A percentile compares a stretch with the other conserved stretches of the same genome.
Evolutionary conservation across 345 rosid genomes (phyloP).

Genomic region (Populus ilicifolia): DNA sequence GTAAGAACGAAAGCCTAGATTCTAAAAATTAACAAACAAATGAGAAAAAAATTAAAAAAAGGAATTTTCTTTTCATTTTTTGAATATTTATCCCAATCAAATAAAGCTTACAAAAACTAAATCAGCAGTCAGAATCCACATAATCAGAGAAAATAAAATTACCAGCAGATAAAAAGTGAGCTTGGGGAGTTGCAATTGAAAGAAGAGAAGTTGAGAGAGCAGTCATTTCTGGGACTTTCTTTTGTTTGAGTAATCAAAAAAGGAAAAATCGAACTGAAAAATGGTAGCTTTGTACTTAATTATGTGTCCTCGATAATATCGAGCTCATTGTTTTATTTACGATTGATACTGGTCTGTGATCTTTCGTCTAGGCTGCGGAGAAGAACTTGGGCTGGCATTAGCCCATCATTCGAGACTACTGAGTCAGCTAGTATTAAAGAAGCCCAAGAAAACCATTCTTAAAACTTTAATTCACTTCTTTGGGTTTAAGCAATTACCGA

Average conservation of each 20-base stretch:
- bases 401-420: not conserved
- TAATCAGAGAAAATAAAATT: not conserved
- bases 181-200: conserved; percentile 10
- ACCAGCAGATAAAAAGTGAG: conserved; percentile 19
- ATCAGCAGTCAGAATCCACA: not conserved
- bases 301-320: not conserved
- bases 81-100: not conserved
- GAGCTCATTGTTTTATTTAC: not conserved
- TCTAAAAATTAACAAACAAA: not conserved
- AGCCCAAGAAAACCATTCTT: no score
- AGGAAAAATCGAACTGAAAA: not conserved
- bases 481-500: no score
- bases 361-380: not conserved
- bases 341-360: not conserved
- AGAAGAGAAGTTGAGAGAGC: conserved; percentile 15
- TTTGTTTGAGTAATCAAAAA: not conserved
- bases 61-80: not conserved
- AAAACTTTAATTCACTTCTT: no score
- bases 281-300: not conserved
- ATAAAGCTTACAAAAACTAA: not conserved
- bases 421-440: no score
- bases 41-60: not conserved
- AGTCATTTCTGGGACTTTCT: conserved; percentile 10
- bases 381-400: not conserved
- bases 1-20: no score